A percentile compares a stretch with the other conserved stretches of the same genome.
These are phyloP conservation scores for Psilocybe sp. DNA, from an alignment of 768 basidiomycete genomes.

Conservation along the genomic window DNA sequence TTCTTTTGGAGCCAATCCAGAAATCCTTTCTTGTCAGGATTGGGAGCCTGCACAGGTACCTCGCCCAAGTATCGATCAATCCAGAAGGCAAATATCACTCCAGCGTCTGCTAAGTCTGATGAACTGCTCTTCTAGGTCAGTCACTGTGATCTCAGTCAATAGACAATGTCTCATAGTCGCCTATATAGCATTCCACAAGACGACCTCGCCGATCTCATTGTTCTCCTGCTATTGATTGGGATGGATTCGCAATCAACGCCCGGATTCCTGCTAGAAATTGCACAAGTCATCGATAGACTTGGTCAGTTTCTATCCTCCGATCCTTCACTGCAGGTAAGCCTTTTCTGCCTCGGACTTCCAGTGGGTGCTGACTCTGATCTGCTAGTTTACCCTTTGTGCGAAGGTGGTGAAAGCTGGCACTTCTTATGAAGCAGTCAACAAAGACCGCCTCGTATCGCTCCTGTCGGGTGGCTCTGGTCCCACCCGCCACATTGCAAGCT, in stretches of 20 bases:
- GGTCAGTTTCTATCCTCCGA: conserved; percentile 38
- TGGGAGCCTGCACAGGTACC: too few relatives aligned
- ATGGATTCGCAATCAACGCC: conserved; percentile 49
- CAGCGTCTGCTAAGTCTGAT: conserved; percentile 25
- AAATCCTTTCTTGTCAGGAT: too few relatives aligned
- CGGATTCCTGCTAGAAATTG: conserved; percentile 45
- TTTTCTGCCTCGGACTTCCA: too few relatives aligned
- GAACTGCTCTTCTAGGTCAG: conserved; percentile 45
- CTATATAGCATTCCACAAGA: conserved; percentile 29
- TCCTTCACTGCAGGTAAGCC: conserved; percentile 19
- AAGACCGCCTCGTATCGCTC: conserved; percentile 46
- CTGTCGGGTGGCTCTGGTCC: conserved; percentile 49
- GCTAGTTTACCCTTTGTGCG: conserved; percentile 44
- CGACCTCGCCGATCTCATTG: conserved; percentile 47
- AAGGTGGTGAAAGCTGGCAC: conserved; percentile 40
- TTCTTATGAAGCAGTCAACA: conserved; percentile 44
- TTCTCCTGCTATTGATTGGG: conserved; percentile 51
- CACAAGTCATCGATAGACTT: conserved; percentile 42
- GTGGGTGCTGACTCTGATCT: conserved; percentile 18
- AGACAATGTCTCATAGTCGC: conserved; percentile 16
- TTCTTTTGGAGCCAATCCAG: too few relatives aligned
- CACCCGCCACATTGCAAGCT: conserved; percentile 53
- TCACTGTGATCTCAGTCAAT: background rate
- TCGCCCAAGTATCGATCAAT: too few relatives aligned
- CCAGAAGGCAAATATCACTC: too few relatives aligned